Percentiles rank a stretch among this genome's conserved stretches.
Evolutionary conservation across 345 rosid species (phyloP).

Genomic region (Rhizophora apiculata): DNA sequence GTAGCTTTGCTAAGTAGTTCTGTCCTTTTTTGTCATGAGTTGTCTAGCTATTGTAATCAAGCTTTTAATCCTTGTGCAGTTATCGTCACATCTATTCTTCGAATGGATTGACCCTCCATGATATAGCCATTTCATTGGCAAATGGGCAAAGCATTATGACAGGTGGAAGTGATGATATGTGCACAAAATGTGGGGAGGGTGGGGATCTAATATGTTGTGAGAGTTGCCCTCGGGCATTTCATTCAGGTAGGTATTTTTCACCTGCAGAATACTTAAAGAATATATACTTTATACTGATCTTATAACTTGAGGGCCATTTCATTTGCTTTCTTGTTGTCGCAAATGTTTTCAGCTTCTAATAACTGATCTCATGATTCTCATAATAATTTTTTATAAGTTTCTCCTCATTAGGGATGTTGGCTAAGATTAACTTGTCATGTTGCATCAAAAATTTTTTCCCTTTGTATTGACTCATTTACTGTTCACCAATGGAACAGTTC

Average conservation of each 20-base stretch:
- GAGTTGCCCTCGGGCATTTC: conserved; percentile 89
- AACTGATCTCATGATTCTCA: too few relatives aligned
- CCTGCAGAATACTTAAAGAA: too few relatives aligned
- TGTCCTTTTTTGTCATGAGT: conserved; percentile 13
- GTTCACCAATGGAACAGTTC: too few relatives aligned
- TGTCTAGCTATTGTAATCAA: conserved; percentile 12
- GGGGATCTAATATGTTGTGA: conserved; percentile 71
- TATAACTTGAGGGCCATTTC: not conserved
- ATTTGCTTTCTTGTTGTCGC: not conserved
- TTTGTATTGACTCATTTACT: too few relatives aligned
- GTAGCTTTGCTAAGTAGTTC: conserved; percentile 26
- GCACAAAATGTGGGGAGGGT: conserved; percentile 82
- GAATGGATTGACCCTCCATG: conserved; percentile 84
- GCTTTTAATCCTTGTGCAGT: conserved; percentile 38
- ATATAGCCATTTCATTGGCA: conserved; percentile 78
- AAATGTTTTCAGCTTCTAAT: too few relatives aligned
- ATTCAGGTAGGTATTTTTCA: conserved; percentile 45
- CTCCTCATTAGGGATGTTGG: too few relatives aligned
- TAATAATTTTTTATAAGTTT: too few relatives aligned
- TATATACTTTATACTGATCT: not conserved
- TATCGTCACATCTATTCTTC: conserved; percentile 88
- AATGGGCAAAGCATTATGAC: conserved; percentile 70
- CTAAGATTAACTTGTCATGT: too few relatives aligned
- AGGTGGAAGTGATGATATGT: conserved; percentile 82
- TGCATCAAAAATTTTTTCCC: too few relatives aligned